phyloP scores from a whole-genome alignment of 371 early-diverging fungal genomes.

The Mucor mucedo region DNA sequence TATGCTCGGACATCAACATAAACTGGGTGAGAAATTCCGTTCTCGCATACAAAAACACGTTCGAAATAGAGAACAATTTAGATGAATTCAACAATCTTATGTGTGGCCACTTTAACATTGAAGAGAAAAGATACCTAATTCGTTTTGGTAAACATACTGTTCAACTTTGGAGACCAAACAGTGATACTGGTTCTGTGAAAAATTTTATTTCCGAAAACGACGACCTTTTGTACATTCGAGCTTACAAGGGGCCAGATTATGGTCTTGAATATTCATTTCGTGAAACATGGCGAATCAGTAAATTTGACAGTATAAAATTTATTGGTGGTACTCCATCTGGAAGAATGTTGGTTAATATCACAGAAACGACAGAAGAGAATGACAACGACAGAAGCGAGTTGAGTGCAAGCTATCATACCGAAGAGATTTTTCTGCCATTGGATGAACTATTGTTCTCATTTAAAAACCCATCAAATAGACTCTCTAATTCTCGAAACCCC shows the following conservation, averaged over 20 bases:
- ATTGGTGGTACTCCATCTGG: not conserved
- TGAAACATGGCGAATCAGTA: not conserved
- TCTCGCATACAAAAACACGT: not conserved
- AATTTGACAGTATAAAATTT: not conserved
- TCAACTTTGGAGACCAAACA: constrained; percentile 3
- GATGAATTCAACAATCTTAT: not conserved
- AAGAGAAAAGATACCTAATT: not conserved
- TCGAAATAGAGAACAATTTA: constrained; percentile 3
- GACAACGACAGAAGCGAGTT: not conserved
- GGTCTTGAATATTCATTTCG: constrained; percentile 5
- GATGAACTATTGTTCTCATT: not conserved
- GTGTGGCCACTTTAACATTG: not conserved
- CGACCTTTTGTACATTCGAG: constrained; percentile 15
- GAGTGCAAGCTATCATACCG: not conserved
- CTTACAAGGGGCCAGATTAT: constrained; percentile 10
- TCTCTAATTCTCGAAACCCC: too few species aligned
- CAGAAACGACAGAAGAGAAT: not conserved
- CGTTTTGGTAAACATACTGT: constrained; percentile 13
- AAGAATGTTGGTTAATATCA: not conserved
- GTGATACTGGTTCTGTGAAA: not conserved
- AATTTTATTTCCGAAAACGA: not conserved
- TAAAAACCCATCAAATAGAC: not conserved
- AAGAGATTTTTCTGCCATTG: constrained; percentile 16
- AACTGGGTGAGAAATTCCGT: not conserved
- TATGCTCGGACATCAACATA: not conserved